Conservation (phyloP, 1,284 basidiomycete species). For the Fistulina hepatica region DNA sequence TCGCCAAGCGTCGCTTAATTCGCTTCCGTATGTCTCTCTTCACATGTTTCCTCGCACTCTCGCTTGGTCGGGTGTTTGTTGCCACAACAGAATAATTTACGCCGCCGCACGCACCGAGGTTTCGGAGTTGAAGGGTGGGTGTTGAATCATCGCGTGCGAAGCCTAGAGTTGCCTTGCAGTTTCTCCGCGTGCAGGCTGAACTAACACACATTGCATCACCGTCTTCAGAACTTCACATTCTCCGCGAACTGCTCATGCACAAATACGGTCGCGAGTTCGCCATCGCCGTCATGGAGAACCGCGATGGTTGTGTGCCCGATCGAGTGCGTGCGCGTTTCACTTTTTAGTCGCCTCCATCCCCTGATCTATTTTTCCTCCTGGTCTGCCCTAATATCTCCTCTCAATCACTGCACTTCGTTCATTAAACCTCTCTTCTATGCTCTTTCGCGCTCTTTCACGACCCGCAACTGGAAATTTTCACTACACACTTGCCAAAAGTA, state of each 20-base stretch:
- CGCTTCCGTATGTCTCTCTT: conserved; percentile 1
- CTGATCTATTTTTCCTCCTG: too few species aligned
- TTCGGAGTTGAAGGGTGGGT: conserved; percentile 79
- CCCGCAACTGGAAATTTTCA: background rate
- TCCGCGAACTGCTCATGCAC: conserved; percentile 91
- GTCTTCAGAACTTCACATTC: conserved; percentile 69
- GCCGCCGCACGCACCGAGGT: conserved; percentile 86
- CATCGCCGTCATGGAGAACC: conserved; percentile 72
- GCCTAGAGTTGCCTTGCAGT: conserved; percentile 1
- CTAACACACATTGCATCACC: conserved; percentile 3
- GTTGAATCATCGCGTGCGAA: conserved; percentile 1
- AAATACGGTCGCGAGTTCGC: conserved; percentile 86
- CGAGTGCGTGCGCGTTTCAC: conserved; percentile 39
- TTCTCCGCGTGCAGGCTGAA: too few species aligned
- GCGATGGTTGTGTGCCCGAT: conserved; percentile 66
- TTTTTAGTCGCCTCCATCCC: background rate
- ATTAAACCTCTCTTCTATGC: background rate
- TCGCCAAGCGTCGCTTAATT: background rate
- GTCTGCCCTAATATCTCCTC: too few species aligned
- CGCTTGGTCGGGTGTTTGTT: background rate
- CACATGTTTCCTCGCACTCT: too few species aligned
- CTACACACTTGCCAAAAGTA: conserved; percentile 19
- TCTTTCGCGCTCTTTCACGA: background rate
- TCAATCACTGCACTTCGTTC: conserved; percentile 1
- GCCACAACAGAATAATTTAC: conserved; percentile 58